A percentile compares a stretch with the other conserved stretches of the same genome.
These are phyloP conservation scores for Gymnopus androsaceus DNA, from an alignment of 1,284 basidiomycete genomes.

Conservation along the genomic window DNA sequence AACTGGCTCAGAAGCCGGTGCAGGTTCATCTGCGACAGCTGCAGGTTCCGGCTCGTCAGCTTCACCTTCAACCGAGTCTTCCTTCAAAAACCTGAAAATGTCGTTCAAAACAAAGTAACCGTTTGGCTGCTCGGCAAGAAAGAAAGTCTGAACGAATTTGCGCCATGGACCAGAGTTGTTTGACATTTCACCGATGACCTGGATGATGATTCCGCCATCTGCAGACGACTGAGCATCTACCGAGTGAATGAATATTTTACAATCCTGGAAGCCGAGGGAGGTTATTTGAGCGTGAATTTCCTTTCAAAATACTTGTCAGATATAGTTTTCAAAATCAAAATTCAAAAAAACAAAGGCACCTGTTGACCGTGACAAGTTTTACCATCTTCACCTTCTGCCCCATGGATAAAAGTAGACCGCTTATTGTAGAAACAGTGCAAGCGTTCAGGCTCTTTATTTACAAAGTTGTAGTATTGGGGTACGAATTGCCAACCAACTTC, in stretches of 20 bases:
- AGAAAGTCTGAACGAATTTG: conserved; percentile 99
- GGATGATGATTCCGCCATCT: conserved; percentile 95
- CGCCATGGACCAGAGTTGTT: conserved; percentile 91
- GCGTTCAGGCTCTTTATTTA: conserved; percentile 95
- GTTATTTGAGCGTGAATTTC: conserved; percentile 98
- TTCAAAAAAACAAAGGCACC: conserved; percentile 44
- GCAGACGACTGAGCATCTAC: conserved; percentile 94
- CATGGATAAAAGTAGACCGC: conserved; percentile 94
- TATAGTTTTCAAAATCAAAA: conserved; percentile 1
- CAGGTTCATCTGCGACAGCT: conserved; percentile 23
- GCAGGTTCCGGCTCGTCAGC: conserved; percentile 39
- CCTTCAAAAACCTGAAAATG: conserved; percentile 99
- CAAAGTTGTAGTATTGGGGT: conserved; percentile 95
- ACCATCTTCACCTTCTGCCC: conserved; percentile 91
- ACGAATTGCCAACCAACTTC: conserved; percentile 98
- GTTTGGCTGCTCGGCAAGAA: conserved; percentile 98
- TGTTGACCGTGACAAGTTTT: conserved; percentile 90
- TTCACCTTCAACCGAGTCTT: conserved; percentile 84
- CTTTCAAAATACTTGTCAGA: conserved; percentile 43
- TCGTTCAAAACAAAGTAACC: conserved; percentile 99
- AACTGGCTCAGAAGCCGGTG: conserved; percentile 28
- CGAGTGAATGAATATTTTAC: conserved; percentile 97
- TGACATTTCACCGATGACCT: conserved; percentile 98
- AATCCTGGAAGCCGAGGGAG: conserved; percentile 91
- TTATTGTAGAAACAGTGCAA: conserved; percentile 99